Base-by-base conservation (phyloP, 192 early-diverging fungal genomes). In the Coemansia sp. region DNA sequence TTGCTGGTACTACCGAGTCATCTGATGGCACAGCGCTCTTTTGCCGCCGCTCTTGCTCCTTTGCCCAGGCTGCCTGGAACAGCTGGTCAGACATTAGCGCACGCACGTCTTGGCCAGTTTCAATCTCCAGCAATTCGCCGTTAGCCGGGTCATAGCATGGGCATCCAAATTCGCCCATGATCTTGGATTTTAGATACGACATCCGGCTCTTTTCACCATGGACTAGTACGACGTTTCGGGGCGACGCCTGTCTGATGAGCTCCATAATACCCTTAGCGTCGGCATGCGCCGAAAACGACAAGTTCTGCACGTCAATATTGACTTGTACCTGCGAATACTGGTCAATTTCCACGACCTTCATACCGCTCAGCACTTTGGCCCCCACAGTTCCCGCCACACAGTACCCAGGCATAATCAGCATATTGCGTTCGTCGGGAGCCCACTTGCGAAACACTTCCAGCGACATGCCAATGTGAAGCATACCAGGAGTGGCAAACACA, bases 191-290 rank as follows among this genome's bases (percentile, higher is more conserved):
- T 39, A 98, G 73, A 50, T 88, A 89, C 36, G 85, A 88, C 96
- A 99, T 98, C 38, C 94, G 90, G 31, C 81, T 80, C 76, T 92
- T 93, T 75, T 99, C 96, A 5, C 97, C 97, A 64, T 99, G 97
- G 0, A 99, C 96, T 10, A 99, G 76, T 22, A 99, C 91, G 1
- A 95, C 93, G 79, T 96, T 92, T 18, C 87, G 80, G 15, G 95
- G 92, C 60, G 92, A 88, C 47, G 93, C 95, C 82, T 96, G 94
- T 6, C 89, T 88, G 64, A 97, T 95, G 34, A 99, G 86, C 82
- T 95, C 91, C 91, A 99, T 89, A 65, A 99, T 99, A 6, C 97
- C 97, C 77, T 98, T 97, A 10, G 95, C 92, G 71, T 99, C 97
- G 1, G 97, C 96, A 47, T 99, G 97, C 0, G 96, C 97, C 66